Base-by-base conservation (phyloP, 1,284 basidiomycete genomes). In the Fistulinella cinereoalba region DNA sequence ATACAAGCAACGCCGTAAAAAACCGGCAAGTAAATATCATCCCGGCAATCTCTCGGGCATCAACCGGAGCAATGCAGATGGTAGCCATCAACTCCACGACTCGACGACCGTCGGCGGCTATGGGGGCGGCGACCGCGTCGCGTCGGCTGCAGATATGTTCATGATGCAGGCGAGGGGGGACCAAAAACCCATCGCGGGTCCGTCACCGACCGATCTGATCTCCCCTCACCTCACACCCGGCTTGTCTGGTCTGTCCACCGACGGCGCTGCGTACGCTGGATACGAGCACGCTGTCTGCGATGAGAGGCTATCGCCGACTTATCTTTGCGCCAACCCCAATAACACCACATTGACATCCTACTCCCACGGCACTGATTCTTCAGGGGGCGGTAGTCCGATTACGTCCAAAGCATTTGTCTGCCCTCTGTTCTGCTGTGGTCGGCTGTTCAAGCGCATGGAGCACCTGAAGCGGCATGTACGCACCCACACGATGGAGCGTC, bases 401-500 rank as follows among this genome's bases (percentile, higher is more conserved):
- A 73, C 70, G 58, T 75, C 76, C 25, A 88, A 84, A 64, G 83
- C 80, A 11, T 92, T 82, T 60, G 77, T 82, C 37, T 93, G 90
- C 66, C 88, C 88, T 21, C 74, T 91, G 1, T 82, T 80, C 62
- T 85, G 85, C 7, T 95, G 92, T 63, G 82, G 85, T 4, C 75
- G 86, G 51, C 71, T 86, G 51, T 96, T 94, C 80, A 93, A 92
- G 74, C 81, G 90, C 8, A 81, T 88, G 72, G 92, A 95, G 63
- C 91, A 95, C 62, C 74, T 95, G 54, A 89, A 88, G 69, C 72
- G 91, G 33, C 92, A 96, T 66, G 70, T 92, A 28, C 77, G 90
- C 44, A 92, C 90, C n/a, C 92, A 95, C 63, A 93, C 91, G 32
- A 78, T 89, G 75, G 92, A 94, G 66, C 73, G 85, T 37, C 92